phyloP scores from a whole-genome alignment of 257 asterid species.

The Vinca minor region DNA sequence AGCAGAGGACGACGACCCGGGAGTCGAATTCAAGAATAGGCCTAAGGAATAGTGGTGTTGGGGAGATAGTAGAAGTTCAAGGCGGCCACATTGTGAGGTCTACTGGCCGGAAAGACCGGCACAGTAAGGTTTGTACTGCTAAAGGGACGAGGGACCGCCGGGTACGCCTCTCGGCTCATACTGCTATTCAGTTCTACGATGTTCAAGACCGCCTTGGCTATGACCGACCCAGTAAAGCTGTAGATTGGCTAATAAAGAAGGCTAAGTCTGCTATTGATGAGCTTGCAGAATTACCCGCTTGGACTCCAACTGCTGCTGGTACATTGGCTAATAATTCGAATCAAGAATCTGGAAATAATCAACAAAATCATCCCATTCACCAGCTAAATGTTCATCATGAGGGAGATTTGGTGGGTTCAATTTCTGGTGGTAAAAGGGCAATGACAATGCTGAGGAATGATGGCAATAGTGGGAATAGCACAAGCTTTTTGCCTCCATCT shows the following conservation, averaged over 20 bases:
- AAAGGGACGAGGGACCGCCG: slow-evolving; percentile 98
- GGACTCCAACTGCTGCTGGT: slow-evolving; percentile 63
- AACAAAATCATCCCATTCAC: slow-evolving; percentile 3
- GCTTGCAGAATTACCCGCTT: slow-evolving; percentile 88
- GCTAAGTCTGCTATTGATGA: slow-evolving; percentile 91
- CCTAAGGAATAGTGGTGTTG: slow-evolving; percentile 28
- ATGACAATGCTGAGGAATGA: slow-evolving; percentile 24
- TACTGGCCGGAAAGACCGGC: slow-evolving; percentile 93
- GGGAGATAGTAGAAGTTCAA: slow-evolving; percentile 87
- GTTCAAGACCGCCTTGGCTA: slow-evolving; percentile 97
- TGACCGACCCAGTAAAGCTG: slow-evolving; percentile 99
- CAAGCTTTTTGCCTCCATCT: slow-evolving; percentile 68
- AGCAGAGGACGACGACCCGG: no score
- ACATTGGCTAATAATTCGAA: slow-evolving; percentile 21
- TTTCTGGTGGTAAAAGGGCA: slow-evolving; percentile 26
- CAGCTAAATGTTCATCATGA: slow-evolving; percentile 16
- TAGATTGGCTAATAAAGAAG: slow-evolving; percentile 89
- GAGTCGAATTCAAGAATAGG: slow-evolving; percentile 48
- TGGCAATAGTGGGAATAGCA: slow-evolving; percentile 15
- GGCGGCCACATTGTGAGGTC: slow-evolving; percentile 99
- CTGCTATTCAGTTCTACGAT: slow-evolving; percentile 95
- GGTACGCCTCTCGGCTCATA: slow-evolving; percentile 94
- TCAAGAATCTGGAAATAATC: slow-evolving; percentile 1
- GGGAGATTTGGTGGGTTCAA: slow-evolving; percentile 20
- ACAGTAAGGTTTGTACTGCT: slow-evolving; percentile 98